Conservation (phyloP, 2,329 filamentous ascomycete species). For the Scedosporium aurantiacum region DNA sequence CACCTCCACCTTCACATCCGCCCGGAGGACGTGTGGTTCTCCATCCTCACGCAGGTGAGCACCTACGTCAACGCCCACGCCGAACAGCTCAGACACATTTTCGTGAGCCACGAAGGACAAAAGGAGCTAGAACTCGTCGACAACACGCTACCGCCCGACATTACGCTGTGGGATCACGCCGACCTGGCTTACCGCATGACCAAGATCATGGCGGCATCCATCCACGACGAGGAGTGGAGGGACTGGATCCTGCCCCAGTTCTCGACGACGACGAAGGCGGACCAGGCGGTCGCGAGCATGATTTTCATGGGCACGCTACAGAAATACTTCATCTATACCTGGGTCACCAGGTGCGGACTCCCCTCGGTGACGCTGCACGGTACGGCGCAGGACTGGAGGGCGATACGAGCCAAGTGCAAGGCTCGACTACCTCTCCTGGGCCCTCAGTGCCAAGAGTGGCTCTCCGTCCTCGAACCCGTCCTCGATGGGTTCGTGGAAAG, state of each 20-base stretch:
- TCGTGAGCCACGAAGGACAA: conserved; percentile 32
- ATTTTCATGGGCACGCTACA: conserved; percentile 33
- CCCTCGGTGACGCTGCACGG: conserved; percentile 30
- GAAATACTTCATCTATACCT: conserved; percentile 25
- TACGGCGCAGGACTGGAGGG: conserved; percentile 25
- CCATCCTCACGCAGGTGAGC: conserved; percentile 39
- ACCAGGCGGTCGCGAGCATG: conserved; percentile 28
- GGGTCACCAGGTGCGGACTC: conserved; percentile 28
- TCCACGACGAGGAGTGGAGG: conserved; percentile 13
- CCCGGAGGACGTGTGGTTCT: conserved; percentile 44
- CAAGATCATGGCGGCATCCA: neutral
- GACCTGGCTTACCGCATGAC: neutral
- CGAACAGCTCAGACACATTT: conserved; percentile 31
- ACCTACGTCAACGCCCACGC: conserved; percentile 36
- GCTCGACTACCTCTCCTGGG: conserved; percentile 32
- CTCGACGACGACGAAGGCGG: conserved; percentile 25
- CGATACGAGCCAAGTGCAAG: conserved; percentile 25
- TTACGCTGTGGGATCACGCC: neutral
- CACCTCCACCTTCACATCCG: conserved; percentile 38
- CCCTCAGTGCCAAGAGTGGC: conserved; percentile 26
- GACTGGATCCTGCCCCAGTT: conserved; percentile 32
- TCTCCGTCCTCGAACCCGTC: conserved; percentile 29
- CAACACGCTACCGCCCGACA: neutral
- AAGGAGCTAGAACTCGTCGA: conserved; percentile 24
- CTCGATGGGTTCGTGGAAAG: conserved; percentile 30